Conservation (phyloP, 768 basidiomycete species). For the Sistotremastrum niveocremeum region DNA sequence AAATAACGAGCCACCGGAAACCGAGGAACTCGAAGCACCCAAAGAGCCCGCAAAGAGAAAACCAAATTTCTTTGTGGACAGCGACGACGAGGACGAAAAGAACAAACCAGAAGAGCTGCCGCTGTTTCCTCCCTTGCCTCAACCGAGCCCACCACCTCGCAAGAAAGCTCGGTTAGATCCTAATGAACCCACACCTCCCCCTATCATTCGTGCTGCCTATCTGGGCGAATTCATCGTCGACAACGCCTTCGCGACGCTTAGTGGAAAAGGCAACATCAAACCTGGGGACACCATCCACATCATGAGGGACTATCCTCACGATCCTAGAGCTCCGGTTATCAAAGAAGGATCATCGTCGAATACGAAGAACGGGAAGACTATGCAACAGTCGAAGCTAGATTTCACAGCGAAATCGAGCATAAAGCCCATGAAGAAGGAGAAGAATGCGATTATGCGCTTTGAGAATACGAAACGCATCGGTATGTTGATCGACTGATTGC, state of each 20-base stretch:
- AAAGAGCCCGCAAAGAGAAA: no score
- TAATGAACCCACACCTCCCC: no score
- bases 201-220: constrained; percentile 19
- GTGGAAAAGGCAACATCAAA: constrained; percentile 58
- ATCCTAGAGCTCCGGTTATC: constrained; percentile 8
- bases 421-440: constrained; percentile 33
- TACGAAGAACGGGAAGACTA: constrained; percentile 19
- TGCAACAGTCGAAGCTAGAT: constrained; percentile 25
- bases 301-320: constrained; percentile 37
- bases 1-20: no score
- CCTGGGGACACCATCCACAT: constrained; percentile 45
- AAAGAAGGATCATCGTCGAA: constrained; percentile 12
- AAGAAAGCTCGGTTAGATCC: no score
- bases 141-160: no score
- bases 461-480: constrained; percentile 54
- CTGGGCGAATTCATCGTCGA: constrained; percentile 55
- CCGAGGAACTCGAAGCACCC: no score
- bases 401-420: constrained; percentile 42
- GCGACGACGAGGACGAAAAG: no score
- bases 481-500: constrained; percentile 15
- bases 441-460: constrained; percentile 48
- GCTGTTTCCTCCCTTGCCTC: no score
- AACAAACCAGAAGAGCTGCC: no score
- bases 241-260: constrained; percentile 70
- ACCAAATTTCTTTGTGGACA: no score